Evolutionary conservation across 306 rosid species (phyloP), one percentile per base, ranked within the genome.

Genomic region (Oxytropis ochrocephala): DNA sequence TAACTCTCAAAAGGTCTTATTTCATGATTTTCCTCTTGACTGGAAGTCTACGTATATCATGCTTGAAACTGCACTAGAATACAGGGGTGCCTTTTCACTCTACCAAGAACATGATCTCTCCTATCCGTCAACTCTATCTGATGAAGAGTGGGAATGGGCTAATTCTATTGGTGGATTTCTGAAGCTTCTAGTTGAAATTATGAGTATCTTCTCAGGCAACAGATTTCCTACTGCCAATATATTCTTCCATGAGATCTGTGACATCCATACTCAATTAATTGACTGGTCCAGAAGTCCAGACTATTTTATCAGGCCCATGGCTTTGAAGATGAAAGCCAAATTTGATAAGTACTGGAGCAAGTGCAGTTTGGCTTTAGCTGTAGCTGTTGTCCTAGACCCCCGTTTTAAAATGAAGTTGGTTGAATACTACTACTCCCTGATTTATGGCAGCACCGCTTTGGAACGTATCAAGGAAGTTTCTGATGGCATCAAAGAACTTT

Each of bases 321-420:
- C 97, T 8, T 30, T 67, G 67, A 94, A 87, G 84, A 87, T 91
- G 92, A 91, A 91, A 77, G 80, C 85, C 18, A 87, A 79, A 78
- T 94, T 91, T 56, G 99, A 94, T 74, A 84, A 83, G 78, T 94
- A 94, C 73, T 94, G 99, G 99, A 83, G 84, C 86, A 94, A 88
- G 78, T 94, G 99, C 82, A 87, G 95, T 68, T 73, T 80, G 75
- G 76, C 92, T 78, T 76, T 94, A 84, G 97, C 99, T 19, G 79
- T 94, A 18, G 99, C 95, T 17, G 96, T 90, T 12, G 84, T 94
- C 53, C 76, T 94, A 85, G 99, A 94, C 81, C 99, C 99, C 16
- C 86, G 97, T 49, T 94, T 91, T 77, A 91, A 91, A 82, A 87
- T 91, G 90, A 94, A 88, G 86, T 78, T 94, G 81, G 92, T 94